Base-by-base conservation (phyloP, 148 eudicot genomes). In the Rhododendron ovatum region DNA sequence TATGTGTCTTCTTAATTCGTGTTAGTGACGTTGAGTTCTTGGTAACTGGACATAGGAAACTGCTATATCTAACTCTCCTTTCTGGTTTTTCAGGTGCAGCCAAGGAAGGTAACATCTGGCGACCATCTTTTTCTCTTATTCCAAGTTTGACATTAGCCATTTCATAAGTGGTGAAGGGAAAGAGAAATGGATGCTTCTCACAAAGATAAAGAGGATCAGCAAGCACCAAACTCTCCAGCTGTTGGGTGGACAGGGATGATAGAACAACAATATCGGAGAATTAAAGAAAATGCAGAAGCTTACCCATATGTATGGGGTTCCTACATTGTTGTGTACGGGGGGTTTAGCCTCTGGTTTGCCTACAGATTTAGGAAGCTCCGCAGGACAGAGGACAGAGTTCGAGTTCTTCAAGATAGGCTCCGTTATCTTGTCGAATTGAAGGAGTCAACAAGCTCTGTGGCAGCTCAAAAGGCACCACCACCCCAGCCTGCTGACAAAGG, bases 231-330 rank as follows among this genome's bases (percentile, higher is more conserved):
- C 55, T 22, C 83, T 81, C 86, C 87, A 79, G 79, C 85, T 48
- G 87, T 73, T 47, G 91, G 94, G 9, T 87, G 87, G 87, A 86
- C 61, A 57, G 88, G 86, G 65, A 89, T 73, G 83, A 55, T 95
- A 10, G 89, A 88, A 85, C 91, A 89, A 18, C 91, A 87, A 50
- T 96, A 92, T 80, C 88, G 88, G 84, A 91, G 87, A 87, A 89
- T 92, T 4, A 96, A 89, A 90, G 92, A 90, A 86, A 85, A 96
- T 85, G 98, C 94, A 63, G 94, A 93, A 88, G 82, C 97, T 26
- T 96, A 94, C 82, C 98, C 98, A 1, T 95, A 92, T 86, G 98
- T 95, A 4, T 96, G 99, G 98, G 94, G 90, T 50, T 94, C 99
- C 50, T 96, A 96, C 84, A 75, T 85, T 13, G 86, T 95, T 67